A percentile compares a stretch with the other conserved stretches of the same genome.
Evolutionary conservation across 2,329 filamentous ascomycete genomes (phyloP).

Genomic region (Claviceps cyperi): DNA sequence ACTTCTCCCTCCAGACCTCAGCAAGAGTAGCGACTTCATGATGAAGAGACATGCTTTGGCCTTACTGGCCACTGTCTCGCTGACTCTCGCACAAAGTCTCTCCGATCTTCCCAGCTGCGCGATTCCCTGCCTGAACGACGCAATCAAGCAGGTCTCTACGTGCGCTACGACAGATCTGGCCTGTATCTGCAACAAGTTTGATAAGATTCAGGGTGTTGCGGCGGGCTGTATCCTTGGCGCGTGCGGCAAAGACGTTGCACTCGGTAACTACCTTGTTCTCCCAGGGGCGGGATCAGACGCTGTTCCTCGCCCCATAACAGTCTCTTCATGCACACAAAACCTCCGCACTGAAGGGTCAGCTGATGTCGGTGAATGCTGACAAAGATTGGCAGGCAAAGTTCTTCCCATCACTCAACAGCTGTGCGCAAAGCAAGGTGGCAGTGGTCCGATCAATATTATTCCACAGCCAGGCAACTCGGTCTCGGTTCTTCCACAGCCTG

Average conservation of each 20-base stretch:
- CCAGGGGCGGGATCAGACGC: too few species aligned
- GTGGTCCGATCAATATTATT: background rate
- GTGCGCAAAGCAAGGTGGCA: constrained; percentile 7
- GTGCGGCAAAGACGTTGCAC: constrained; percentile 17
- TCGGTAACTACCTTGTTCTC: constrained; percentile 12
- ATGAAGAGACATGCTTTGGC: background rate
- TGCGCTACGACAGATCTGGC: background rate
- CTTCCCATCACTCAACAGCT: constrained; percentile 15
- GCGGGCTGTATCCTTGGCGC: constrained; percentile 15
- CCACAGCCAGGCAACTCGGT: background rate
- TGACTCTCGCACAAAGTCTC: constrained; percentile 12
- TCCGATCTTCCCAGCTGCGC: constrained; percentile 17
- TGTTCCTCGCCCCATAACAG: too few species aligned
- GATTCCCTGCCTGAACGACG: constrained; percentile 13
- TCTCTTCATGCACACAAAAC: too few species aligned
- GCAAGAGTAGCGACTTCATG: background rate
- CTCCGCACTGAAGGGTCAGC: constrained; percentile 5
- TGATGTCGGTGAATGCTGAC: background rate
- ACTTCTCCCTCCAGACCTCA: background rate
- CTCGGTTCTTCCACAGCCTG: background rate
- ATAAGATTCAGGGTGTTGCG: constrained; percentile 12
- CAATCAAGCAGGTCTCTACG: constrained; percentile 8
- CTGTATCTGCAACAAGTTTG: constrained; percentile 12
- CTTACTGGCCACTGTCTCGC: constrained; percentile 7
- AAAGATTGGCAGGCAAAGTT: constrained; percentile 13